Percentiles rank a stretch among this genome's conserved stretches.
phyloP scores from a whole-genome alignment of 768 basidiomycete species.

The Russula sp. region DNA sequence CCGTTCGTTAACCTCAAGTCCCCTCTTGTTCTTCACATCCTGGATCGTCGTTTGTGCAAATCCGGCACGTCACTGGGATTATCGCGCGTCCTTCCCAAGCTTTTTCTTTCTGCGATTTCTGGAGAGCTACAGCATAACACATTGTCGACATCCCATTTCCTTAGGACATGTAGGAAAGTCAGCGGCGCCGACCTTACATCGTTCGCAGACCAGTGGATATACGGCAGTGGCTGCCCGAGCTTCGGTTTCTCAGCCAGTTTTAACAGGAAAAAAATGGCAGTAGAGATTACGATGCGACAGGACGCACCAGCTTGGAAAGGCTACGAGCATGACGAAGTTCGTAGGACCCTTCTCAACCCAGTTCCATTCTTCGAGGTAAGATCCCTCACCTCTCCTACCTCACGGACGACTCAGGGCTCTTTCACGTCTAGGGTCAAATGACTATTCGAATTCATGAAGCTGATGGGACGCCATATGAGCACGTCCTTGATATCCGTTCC shows the following conservation, averaged over 20 bases:
- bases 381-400: slow-evolving; percentile 15
- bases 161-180: slow-evolving; percentile 87
- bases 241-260: slow-evolving; percentile 88
- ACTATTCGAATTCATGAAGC: slow-evolving; percentile 98
- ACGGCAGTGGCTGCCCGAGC: slow-evolving; percentile 90
- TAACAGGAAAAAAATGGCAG: slow-evolving; percentile 96
- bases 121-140: slow-evolving; percentile 83
- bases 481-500: slow-evolving; percentile 85
- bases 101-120: slow-evolving; percentile 89
- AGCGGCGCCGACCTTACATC: slow-evolving; percentile 83
- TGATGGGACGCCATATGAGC: slow-evolving; percentile 98
- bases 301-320: slow-evolving; percentile 67
- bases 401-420: not conserved
- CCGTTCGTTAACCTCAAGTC: slow-evolving; percentile 94
- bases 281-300: slow-evolving; percentile 92
- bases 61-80: slow-evolving; percentile 92
- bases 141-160: slow-evolving; percentile 83
- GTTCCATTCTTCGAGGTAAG: slow-evolving; percentile 85
- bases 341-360: slow-evolving; percentile 64
- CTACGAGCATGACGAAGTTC: slow-evolving; percentile 61
- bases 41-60: slow-evolving; percentile 90
- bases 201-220: slow-evolving; percentile 99
- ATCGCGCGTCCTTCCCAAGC: slow-evolving; percentile 88
- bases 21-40: slow-evolving; percentile 91
- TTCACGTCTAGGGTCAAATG: slow-evolving; percentile 72